Percentiles rank a stretch among this genome's conserved stretches.
Evolutionary conservation across 257 asterid genomes (phyloP).

Genomic region (Scutellaria minor): DNA sequence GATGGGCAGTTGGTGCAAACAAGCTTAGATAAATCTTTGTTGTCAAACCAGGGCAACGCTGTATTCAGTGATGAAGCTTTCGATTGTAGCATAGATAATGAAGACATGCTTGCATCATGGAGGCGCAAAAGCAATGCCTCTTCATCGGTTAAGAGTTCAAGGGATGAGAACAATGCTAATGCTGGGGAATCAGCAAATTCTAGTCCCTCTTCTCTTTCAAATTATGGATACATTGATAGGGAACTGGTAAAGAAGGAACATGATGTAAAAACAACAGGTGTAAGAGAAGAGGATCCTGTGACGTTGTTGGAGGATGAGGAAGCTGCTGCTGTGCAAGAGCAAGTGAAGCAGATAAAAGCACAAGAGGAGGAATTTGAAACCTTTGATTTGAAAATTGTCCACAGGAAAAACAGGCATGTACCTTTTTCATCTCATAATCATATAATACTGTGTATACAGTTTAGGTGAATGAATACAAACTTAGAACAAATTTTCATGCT

Average conservation of each 20-base stretch:
- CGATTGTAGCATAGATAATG: conserved; percentile 55
- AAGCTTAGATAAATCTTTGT: conserved; percentile 59
- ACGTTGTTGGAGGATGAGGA: conserved; percentile 85
- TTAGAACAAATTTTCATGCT: conserved; percentile 1
- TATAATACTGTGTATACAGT: conserved; percentile 12
- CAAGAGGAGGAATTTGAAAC: conserved; percentile 99
- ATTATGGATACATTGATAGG: conserved; percentile 68
- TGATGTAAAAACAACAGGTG: conserved; percentile 45
- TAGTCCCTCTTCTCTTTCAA: conserved; percentile 81
- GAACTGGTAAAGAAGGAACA: conserved; percentile 60
- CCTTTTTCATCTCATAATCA: conserved; percentile 26
- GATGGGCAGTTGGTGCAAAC: conserved; percentile 66
- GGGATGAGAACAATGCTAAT: conserved; percentile 58
- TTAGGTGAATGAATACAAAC: conserved; percentile 13
- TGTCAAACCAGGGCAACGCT: conserved; percentile 68
- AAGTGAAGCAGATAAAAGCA: conserved; percentile 94
- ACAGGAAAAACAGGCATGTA: conserved; percentile 91
- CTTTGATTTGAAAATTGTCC: conserved; percentile 89
- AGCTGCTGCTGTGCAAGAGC: conserved; percentile 97
- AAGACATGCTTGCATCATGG: conserved; percentile 73
- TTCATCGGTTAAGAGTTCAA: conserved; percentile 70
- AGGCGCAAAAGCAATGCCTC: conserved; percentile 73
- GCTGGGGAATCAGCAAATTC: conserved; percentile 75
- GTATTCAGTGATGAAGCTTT: conserved; percentile 57
- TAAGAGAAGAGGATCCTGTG: conserved; percentile 69